These are phyloP conservation scores for Dentipellis fragilis DNA, from an alignment of 768 basidiomycete genomes.

Conservation along the genomic window DNA sequence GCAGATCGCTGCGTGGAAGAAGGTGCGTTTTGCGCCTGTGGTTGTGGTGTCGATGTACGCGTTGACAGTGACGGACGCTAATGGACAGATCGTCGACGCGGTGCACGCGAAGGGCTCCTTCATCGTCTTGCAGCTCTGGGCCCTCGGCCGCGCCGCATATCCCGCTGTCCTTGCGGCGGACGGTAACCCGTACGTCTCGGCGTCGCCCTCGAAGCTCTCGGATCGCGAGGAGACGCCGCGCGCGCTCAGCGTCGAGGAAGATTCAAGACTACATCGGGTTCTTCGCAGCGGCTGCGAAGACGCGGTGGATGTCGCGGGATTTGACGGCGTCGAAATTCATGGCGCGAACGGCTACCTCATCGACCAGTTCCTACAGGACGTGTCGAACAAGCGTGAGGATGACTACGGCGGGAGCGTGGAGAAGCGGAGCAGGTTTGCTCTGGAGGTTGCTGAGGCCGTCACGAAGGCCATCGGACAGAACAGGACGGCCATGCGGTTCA, in stretches of 20 bases:
- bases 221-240: neutral
- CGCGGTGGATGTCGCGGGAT: neutral
- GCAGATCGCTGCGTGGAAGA: neutral
- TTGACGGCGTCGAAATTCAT: conserved; percentile 28
- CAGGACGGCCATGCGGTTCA: conserved; percentile 28
- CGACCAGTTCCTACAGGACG: conserved; percentile 32
- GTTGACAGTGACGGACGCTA: neutral
- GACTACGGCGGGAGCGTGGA: conserved; percentile 40
- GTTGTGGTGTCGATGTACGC: neutral
- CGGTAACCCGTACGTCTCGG: neutral
- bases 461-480: conserved; percentile 30
- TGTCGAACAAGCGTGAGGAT: conserved; percentile 32
- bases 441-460: conserved; percentile 33
- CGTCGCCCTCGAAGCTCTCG: neutral
- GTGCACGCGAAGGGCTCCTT: conserved; percentile 24
- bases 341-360: conserved; percentile 23
- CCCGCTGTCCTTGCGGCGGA: conserved; percentile 9
- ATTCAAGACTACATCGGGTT: neutral
- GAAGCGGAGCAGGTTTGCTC: conserved; percentile 34
- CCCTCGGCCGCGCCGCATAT: conserved; percentile 21
- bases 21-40: neutral
- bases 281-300: neutral
- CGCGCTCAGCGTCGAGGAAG: neutral
- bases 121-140: conserved; percentile 28
- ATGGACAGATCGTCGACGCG: conserved; percentile 17